Evolutionary conservation across 2,329 filamentous ascomycete genomes (phyloP), one percentile per base, ranked within the genome.

Genomic region (Penicillium glabrum): DNA sequence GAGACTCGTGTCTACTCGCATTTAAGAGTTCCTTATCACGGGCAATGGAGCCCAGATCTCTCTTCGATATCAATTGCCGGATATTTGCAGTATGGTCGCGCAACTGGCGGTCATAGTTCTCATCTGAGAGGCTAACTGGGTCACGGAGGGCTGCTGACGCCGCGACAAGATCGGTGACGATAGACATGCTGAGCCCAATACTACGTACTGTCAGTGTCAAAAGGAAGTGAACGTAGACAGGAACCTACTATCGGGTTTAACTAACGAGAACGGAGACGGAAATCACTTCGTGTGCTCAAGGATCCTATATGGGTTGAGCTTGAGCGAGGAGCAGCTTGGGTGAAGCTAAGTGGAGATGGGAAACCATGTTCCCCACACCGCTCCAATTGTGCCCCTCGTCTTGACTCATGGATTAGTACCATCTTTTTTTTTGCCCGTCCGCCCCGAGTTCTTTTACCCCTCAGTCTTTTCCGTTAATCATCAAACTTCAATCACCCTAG

Each of bases 31-130:
- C 67, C 33, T 72, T 70, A 46, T 70, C 71, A 29, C 65, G 64
- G 46, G 68, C 49, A 23, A 67, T 5, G 10, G 65, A 65, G 49
- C 65, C 65, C 33, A 73, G 59, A 45, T 76, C 62, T 35, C 69
- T 69, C 53, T 61, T 69, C 0, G 72, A 67, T n/a, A 72, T 44
- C 31, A 71, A 67, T 54, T 74, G 72, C 53, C 70, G 76, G 10
- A 80, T 59, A 35, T 61, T 67, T 3, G 73, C 61, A 50, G 78
- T 63, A 48, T 78, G 69, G n/a, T 70, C 62, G 46, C 66, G 72
- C 48, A 80, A 75, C 33, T 71, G 72, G 31, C 72, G 71, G 57
- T 82, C 78, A 65, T 81, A 82, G 53, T 72, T 69, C 33, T 72
- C 64, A 54, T 79, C 73, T 19, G 72, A 66, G 31, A 74, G 60